Percentiles rank a stretch among this genome's conserved stretches.
Conservation (phyloP, 768 basidiomycete genomes). For the Podaxis sp. region DNA sequence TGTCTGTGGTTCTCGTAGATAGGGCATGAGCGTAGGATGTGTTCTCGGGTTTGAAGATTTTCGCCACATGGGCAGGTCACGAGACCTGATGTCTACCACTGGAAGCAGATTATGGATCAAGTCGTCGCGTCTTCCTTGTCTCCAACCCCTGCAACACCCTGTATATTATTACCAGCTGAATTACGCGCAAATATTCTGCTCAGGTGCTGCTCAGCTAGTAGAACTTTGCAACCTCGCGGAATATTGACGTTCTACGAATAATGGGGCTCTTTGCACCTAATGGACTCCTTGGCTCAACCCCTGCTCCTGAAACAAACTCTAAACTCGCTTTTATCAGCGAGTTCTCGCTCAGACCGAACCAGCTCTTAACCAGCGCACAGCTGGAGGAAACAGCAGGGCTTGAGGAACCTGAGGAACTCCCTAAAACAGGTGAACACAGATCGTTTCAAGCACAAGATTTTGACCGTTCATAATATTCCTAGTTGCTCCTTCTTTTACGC, state of each 20-base stretch:
- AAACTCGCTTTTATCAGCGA: neutral
- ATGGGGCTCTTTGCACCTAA: conserved; percentile 22
- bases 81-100: too few species aligned
- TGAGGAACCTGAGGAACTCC: neutral
- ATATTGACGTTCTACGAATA: neutral
- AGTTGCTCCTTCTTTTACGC: conserved; percentile 6
- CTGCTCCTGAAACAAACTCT: neutral
- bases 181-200: neutral
- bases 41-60: too few species aligned
- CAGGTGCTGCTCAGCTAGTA: neutral
- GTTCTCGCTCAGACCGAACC: neutral
- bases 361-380: neutral
- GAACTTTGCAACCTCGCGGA: neutral
- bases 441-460: neutral
- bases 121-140: conserved; percentile 8
- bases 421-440: neutral
- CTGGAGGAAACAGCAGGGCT: neutral
- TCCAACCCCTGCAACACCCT: neutral
- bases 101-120: neutral
- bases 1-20: too few species aligned
- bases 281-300: conserved; percentile 22
- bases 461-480: neutral
- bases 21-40: too few species aligned
- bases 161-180: neutral
- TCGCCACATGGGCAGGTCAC: too few species aligned